These are phyloP conservation scores for Fusarium cyanostomum DNA, from an alignment of 2,329 filamentous ascomycete species.

Conservation along the genomic window DNA sequence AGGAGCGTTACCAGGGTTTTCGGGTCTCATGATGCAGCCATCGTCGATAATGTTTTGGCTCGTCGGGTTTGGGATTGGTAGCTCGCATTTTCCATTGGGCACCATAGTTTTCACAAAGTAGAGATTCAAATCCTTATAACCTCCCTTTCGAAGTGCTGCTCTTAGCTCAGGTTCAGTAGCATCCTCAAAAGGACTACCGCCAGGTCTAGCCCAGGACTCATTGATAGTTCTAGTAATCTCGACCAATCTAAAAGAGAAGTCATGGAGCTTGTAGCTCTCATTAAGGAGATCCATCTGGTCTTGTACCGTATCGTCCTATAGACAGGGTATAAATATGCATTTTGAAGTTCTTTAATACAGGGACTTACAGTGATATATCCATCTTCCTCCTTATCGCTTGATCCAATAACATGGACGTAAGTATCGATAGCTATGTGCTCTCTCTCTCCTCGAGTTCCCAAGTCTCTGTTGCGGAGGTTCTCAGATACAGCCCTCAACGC, in stretches of 20 bases:
- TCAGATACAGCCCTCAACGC: neutral
- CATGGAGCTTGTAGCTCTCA: constrained; percentile 2
- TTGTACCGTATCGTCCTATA: constrained; percentile 3
- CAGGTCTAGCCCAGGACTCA: constrained; percentile 2
- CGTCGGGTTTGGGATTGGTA: constrained; percentile 11
- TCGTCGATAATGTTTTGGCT: constrained; percentile 4
- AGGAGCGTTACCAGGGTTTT: neutral
- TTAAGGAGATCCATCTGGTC: constrained; percentile 9
- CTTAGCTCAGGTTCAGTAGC: neutral
- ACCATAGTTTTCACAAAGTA: constrained; percentile 8
- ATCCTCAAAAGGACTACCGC: neutral
- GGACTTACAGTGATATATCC: constrained; percentile 5
- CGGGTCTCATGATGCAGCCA: constrained; percentile 14
- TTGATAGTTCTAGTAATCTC: constrained; percentile 16
- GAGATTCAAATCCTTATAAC: constrained; percentile 22
- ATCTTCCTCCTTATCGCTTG: constrained; percentile 20
- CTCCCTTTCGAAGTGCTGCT: constrained; percentile 10
- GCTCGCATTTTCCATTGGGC: constrained; percentile 8
- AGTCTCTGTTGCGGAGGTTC: neutral
- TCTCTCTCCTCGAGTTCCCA: neutral
- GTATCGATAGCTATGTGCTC: constrained; percentile 13
- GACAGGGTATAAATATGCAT: neutral
- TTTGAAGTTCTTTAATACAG: fast-evolving
- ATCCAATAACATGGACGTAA: constrained; percentile 18
- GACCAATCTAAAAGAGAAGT: constrained; percentile 16